Base-by-base conservation (phyloP, 2,329 filamentous ascomycete genomes). In the Penicillium italicum region DNA sequence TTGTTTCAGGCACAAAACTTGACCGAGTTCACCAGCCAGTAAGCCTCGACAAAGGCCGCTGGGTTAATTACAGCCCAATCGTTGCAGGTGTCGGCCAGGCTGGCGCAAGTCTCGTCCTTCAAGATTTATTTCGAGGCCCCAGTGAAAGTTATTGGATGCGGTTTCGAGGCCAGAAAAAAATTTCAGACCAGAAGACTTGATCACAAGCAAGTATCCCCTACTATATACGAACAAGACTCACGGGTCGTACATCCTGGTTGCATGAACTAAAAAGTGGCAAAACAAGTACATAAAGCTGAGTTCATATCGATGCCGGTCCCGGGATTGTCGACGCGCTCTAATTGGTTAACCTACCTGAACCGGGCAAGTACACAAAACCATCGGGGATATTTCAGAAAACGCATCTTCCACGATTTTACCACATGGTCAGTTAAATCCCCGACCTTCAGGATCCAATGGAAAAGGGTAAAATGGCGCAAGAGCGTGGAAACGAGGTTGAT, bases 311-410 rank as follows among this genome's bases (percentile, higher is more conserved):
- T 49, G 28, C 51, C 51, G 51, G 44, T 42, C 22, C 44, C 51
- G 51, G 51, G 44, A 49, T 49, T 30, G 18, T 38, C 9, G 6
- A 8, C n/a, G 1, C 28, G 41, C 47, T 31, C 10, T 55, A 30
- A 55, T 51, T 54, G 36, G 51, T 30, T 30, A 2, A 38, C 40
- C 7, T 55, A 47, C 53, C 53, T 43, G 53, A 40, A 44, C 40
- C 53, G 53, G 52, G 20, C 22, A 45, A 34, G 20, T 50, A 40
- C 24, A 30, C 16, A 36, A 33, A 40, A 22, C 11, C 38, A 40
- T 51, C 42, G 20, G 31, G 24, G 20, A 33, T 38, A 47, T 40
- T 47, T 53, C 50, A 47, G 18, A 3, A 46, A 18, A 38, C 50
- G 9, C 41, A 9, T 16, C 20, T 41, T 40, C 43, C 34, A 48